Base-by-base conservation (phyloP, 148 eudicot genomes). In the Limonium bicolor region DNA sequence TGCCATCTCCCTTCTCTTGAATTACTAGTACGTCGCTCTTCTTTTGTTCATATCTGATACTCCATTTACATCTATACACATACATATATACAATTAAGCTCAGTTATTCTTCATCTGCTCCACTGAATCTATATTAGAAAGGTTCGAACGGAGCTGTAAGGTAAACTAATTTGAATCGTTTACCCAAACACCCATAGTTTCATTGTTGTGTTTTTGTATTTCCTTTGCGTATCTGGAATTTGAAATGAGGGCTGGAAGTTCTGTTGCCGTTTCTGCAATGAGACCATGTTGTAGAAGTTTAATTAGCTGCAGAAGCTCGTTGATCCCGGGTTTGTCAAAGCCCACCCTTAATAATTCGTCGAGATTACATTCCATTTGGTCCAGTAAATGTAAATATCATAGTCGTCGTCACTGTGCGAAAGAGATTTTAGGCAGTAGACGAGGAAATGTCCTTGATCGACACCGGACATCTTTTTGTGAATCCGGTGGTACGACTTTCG, bases 211-310 rank as follows among this genome's bases (percentile, higher is more conserved):
- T n/a, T n/a, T n/a, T n/a, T n/a, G n/a, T n/a, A n/a, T n/a, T n/a
- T n/a, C n/a, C n/a, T n/a, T n/a, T n/a, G n/a, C n/a, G n/a, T n/a
- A n/a, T n/a, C n/a, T n/a, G n/a, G n/a, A n/a, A n/a, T n/a, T n/a
- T n/a, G n/a, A n/a, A n/a, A 85, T 85, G 90, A 69, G 12, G 58
- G 54, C 72, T 61, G 46, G 79, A 42, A 59, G 59, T 20, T 80
- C 73, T 50, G 57, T 85, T 52, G 79, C 67, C 27, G 36, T 74
- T 36, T 62, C 77, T 7, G 44, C 70, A 12, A 56, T 76, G 59
- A 79, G 68, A 48, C 83, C 86, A 30, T 71, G 66, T 47, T 53
- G 70, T 62, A 82, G 73, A 64, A 53, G 67, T 36, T 35, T 77
- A 46, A 52, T 60, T 33, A 53, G 64, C 18, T 58, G 66, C 45